A percentile compares a stretch with the other conserved stretches of the same genome.
phyloP scores from a whole-genome alignment of 345 rosid genomes.

The Diplotaxis tenuifolia region DNA sequence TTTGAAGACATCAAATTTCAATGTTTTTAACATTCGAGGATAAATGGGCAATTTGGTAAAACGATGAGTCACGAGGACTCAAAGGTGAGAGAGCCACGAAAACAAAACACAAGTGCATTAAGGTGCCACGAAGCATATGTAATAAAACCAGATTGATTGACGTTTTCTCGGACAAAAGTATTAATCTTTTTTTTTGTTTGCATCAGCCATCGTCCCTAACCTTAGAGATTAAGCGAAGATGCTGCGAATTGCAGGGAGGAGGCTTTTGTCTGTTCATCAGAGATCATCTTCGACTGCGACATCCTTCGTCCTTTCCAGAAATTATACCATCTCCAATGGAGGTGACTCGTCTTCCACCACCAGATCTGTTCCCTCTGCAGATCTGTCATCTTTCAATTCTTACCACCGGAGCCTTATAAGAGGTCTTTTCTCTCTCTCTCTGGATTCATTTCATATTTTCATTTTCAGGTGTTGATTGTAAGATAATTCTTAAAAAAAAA shows the following conservation, averaged over 20 bases:
- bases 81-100: not conserved
- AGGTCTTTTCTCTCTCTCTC: constrained; percentile 43
- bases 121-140: constrained; percentile 13
- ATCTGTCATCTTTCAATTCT: constrained; percentile 41
- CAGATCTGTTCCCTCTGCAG: constrained; percentile 33
- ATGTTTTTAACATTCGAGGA: not conserved
- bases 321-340: constrained; percentile 30
- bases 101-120: not conserved
- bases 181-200: not conserved
- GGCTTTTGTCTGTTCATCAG: constrained; percentile 53
- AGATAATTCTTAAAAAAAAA: not conserved
- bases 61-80: not conserved
- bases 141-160: constrained; percentile 9
- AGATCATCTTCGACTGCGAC: constrained; percentile 44
- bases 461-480: not conserved
- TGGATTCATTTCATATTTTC: not conserved
- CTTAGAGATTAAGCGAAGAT: constrained; percentile 38
- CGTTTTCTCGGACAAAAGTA: constrained; percentile 8
- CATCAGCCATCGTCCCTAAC: constrained; percentile 8
- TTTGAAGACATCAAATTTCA: constrained; percentile 12
- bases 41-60: not conserved
- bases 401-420: constrained; percentile 45
- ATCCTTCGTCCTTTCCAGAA: constrained; percentile 40
- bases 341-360: constrained; percentile 21
- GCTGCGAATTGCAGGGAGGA: constrained; percentile 81